Conservation (phyloP, 2,329 filamentous ascomycete genomes). For the Fusarium annulatum region DNA sequence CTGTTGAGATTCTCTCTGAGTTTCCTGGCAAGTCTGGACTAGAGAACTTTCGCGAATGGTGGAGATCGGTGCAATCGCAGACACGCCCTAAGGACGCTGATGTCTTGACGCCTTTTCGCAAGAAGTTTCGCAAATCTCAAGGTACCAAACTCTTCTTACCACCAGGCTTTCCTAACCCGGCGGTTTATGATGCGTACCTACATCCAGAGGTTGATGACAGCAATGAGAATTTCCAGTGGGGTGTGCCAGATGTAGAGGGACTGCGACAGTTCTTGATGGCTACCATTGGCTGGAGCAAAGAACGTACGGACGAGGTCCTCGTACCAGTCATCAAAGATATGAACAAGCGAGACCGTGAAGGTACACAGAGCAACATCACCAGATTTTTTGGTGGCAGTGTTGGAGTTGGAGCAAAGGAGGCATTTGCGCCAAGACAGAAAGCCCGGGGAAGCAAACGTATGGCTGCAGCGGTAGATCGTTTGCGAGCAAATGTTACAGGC, state of each 20-base stretch:
- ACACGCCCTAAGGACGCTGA: conserved; percentile 74
- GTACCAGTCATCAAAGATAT: conserved; percentile 96
- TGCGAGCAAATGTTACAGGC: conserved; percentile 59
- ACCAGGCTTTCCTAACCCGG: conserved; percentile 78
- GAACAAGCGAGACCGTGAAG: conserved; percentile 87
- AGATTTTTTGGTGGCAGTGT: conserved; percentile 83
- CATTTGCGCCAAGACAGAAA: conserved; percentile 76
- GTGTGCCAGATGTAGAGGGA: conserved; percentile 90
- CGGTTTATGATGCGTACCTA: conserved; percentile 86
- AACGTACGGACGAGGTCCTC: conserved; percentile 93
- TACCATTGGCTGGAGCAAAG: conserved; percentile 92
- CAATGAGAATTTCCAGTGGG: conserved; percentile 89
- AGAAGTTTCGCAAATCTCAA: conserved; percentile 85
- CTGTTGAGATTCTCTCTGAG: conserved; percentile 92
- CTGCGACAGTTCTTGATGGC: conserved; percentile 86
- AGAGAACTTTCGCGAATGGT: conserved; percentile 87
- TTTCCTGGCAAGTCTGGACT: conserved; percentile 75
- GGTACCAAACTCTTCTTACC: conserved; percentile 89
- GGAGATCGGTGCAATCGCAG: conserved; percentile 77
- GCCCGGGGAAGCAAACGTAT: conserved; percentile 76
- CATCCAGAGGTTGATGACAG: conserved; percentile 86
- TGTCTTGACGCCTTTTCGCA: conserved; percentile 73
- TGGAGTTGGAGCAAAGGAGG: conserved; percentile 73
- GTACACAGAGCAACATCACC: conserved; percentile 97
- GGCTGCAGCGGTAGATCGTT: conserved; percentile 76